These are phyloP conservation scores for Puccinia novopanici DNA, from an alignment of 1,284 basidiomycete species.

Conservation along the genomic window DNA sequence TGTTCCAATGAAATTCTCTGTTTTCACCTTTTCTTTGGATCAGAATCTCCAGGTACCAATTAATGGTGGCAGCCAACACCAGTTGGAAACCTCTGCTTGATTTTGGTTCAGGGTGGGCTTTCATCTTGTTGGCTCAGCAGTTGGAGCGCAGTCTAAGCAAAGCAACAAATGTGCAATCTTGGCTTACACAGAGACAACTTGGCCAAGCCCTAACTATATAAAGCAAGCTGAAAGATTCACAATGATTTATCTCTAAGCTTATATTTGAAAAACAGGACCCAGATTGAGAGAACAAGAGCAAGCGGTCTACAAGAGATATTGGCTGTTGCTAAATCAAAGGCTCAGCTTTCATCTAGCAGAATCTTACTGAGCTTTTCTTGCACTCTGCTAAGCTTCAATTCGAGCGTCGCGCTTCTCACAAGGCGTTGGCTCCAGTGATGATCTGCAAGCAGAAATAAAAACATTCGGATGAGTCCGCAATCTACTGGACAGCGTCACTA, in stretches of 20 bases:
- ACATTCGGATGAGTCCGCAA: neutral
- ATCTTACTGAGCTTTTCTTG: neutral
- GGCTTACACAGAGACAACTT: neutral
- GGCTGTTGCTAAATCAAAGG: neutral
- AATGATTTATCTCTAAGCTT: neutral
- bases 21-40: too few relatives aligned
- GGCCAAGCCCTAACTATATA: neutral
- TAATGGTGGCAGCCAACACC: too few relatives aligned
- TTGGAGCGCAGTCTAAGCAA: constrained; percentile 9
- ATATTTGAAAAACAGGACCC: constrained; percentile 5
- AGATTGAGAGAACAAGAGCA: constrained; percentile 5
- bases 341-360: neutral
- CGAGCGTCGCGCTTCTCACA: constrained; percentile 7
- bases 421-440: constrained; percentile 51
- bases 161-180: neutral
- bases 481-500: neutral
- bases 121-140: too few relatives aligned
- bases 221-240: neutral
- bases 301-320: neutral
- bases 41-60: too few relatives aligned
- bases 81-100: too few relatives aligned
- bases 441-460: constrained; percentile 25
- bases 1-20: too few relatives aligned
- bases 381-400: neutral
- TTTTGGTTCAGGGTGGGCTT: too few relatives aligned